These are phyloP conservation scores for Massariosphaeria phaeospora DNA, from an alignment of 495 filamentous ascomycete genomes.

Conservation along the genomic window DNA sequence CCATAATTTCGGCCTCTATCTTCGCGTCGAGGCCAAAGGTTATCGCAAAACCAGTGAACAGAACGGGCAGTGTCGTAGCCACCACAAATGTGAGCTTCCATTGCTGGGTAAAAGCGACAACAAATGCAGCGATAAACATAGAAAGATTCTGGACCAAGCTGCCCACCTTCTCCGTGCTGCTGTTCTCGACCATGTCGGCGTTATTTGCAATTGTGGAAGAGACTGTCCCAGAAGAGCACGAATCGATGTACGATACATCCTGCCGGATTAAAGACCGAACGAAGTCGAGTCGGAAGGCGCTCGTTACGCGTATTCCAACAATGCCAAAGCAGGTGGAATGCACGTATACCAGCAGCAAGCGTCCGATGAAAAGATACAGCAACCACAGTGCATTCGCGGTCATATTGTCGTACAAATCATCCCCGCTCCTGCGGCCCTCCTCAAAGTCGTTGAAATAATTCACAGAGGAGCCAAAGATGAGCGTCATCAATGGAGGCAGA, in stretches of 20 bases:
- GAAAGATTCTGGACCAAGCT: slow-evolving; percentile 9
- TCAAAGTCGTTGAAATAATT: slow-evolving; percentile 13
- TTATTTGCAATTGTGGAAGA: slow-evolving; percentile 85
- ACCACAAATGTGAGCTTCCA: slow-evolving; percentile 25
- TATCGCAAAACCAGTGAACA: background rate
- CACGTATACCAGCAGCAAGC: slow-evolving; percentile 1
- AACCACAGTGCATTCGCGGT: slow-evolving; percentile 32
- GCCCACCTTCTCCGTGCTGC: slow-evolving; percentile 15
- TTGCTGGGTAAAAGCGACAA: slow-evolving; percentile 11
- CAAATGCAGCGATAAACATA: slow-evolving; percentile 7
- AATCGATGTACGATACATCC: slow-evolving; percentile 75
- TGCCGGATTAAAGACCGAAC: slow-evolving; percentile 32
- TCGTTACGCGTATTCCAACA: background rate
- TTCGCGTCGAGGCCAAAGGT: background rate
- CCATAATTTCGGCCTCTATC: background rate
- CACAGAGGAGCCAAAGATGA: slow-evolving; percentile 18
- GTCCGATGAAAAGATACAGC: slow-evolving; percentile 43
- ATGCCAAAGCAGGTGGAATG: background rate
- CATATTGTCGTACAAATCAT: too few species aligned
- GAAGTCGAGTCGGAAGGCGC: slow-evolving; percentile 13
- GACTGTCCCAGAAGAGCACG: slow-evolving; percentile 79
- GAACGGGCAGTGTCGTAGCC: slow-evolving; percentile 4
- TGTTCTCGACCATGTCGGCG: slow-evolving; percentile 42
- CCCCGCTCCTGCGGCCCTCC: slow-evolving; percentile 9
- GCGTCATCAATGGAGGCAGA: slow-evolving; percentile 12